Base-by-base conservation (phyloP, 2,329 filamentous ascomycete genomes). In the Ambrosiella xylebori region DNA sequence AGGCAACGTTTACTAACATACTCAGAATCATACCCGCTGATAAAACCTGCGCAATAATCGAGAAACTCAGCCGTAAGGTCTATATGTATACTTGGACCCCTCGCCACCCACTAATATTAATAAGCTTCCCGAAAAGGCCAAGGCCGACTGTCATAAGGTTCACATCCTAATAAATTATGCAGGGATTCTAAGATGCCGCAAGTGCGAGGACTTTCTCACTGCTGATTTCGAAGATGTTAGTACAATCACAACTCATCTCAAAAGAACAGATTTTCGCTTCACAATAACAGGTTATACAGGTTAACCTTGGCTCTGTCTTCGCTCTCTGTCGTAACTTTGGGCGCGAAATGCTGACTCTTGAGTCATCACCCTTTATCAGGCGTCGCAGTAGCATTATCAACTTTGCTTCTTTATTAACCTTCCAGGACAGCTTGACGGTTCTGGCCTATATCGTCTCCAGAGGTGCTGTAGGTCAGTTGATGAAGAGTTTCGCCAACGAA, bases 401-500 rank as follows among this genome's bases (percentile, higher is more conserved):
- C 71, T 81, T 94, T 58, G 88, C 84, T 9, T 86, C 81, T 11
- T 77, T 96, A 45, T 77, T 95, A 41, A 82, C 81, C 52, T 91
- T 91, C 75, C 86, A 95, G 68, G 90, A 90, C 57, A 89, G 89
- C 0, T 76, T 95, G 63, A 95, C 85, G 0, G 87, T 95, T 1
- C 88, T 88, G 0, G 89, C 89, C 1, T 95, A 95, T 67, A 85
- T 89, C 0, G 86, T 88, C 0, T 82, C 80, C 62, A 95, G 95
- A 71, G 89, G 88, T 50, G 89, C 86, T 7, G 82, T 95, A 0
- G 84, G 81, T 5, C 88, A 95, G 71, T 70, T 94, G 60, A 94
- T 88, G 56, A 94, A 93, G 72, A 84, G 84, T 35, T 75, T 95
- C 59, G 82, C 83, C 52, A 95, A 95, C 67, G 87, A 94, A 71